Percentiles rank a stretch among this genome's conserved stretches.
Conservation (phyloP, 805 yeast species). For the Ogataea saltuana region DNA sequence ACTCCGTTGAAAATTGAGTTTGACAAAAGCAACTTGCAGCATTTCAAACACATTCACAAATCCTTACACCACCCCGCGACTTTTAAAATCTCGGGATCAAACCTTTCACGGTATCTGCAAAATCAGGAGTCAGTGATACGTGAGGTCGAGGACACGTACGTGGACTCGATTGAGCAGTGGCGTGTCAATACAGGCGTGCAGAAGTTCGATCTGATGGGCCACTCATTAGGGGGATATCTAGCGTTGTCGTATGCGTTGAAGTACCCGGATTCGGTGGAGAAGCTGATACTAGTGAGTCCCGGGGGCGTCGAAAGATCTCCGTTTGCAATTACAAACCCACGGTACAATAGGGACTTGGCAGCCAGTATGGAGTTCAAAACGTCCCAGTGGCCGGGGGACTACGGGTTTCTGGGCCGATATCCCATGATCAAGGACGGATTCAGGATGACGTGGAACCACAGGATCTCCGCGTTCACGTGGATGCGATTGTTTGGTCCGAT, state of each 20-base stretch:
- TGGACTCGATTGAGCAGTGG: slow-evolving; percentile 67
- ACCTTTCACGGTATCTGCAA: slow-evolving; percentile 29
- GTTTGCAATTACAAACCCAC: slow-evolving; percentile 53
- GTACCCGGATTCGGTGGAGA: slow-evolving; percentile 54
- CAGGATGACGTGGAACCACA: slow-evolving; percentile 41
- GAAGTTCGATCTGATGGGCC: slow-evolving; percentile 66
- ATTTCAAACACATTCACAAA: slow-evolving; percentile 27
- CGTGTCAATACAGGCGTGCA: slow-evolving; percentile 48
- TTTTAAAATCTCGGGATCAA: slow-evolving; percentile 21
- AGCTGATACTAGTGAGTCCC: slow-evolving; percentile 67
- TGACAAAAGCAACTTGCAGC: slow-evolving; percentile 21
- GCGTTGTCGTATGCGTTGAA: slow-evolving; percentile 61
- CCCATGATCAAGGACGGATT: slow-evolving; percentile 42
- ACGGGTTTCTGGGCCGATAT: slow-evolving; percentile 47
- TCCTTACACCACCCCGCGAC: slow-evolving; percentile 27
- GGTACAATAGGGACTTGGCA: slow-evolving; percentile 14
- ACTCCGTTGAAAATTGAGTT: slow-evolving; percentile 30
- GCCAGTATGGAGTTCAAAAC: slow-evolving; percentile 32
- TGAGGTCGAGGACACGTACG: slow-evolving; percentile 56
- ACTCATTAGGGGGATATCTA: slow-evolving; percentile 79
- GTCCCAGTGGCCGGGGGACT: slow-evolving; percentile 44
- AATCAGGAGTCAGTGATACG: slow-evolving; percentile 41
- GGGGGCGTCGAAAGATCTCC: slow-evolving; percentile 76
- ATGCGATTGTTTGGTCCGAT: slow-evolving; percentile 46
- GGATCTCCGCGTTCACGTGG: slow-evolving; percentile 48